A percentile compares a stretch with the other conserved stretches of the same genome.
These are phyloP conservation scores for Penicillium antarcticum DNA, from an alignment of 495 filamentous ascomycete species.

Conservation along the genomic window DNA sequence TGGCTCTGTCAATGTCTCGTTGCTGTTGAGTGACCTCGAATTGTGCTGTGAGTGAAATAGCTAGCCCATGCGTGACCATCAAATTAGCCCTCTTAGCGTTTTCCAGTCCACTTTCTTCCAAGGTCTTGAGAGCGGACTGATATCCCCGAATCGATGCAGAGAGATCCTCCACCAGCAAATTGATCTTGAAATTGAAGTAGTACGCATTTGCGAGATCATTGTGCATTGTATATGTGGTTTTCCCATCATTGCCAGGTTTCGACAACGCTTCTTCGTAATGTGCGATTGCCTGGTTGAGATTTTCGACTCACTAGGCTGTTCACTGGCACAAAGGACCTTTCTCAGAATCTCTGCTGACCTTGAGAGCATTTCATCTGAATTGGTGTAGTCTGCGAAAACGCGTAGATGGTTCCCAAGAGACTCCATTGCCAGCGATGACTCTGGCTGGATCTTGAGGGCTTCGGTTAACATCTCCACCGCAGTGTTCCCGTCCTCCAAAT, in stretches of 20 bases:
- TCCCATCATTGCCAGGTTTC: too few species aligned
- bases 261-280: not conserved
- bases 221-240: not conserved
- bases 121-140: not conserved
- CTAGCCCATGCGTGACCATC: slow-evolving; percentile 2
- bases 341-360: not conserved
- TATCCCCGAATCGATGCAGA: not conserved
- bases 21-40: slow-evolving; percentile 4
- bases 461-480: not conserved
- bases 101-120: not conserved
- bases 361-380: slow-evolving; percentile 2
- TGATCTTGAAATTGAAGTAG: slow-evolving; percentile 3
- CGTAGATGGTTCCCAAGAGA: slow-evolving; percentile 4
- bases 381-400: not conserved
- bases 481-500: not conserved
- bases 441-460: not conserved
- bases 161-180: not conserved
- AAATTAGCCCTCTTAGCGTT: not conserved
- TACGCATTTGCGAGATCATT: slow-evolving; percentile 2
- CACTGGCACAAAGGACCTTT: not conserved
- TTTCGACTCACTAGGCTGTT: not conserved
- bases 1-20: slow-evolving; percentile 4
- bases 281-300: not conserved
- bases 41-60: slow-evolving; percentile 1
- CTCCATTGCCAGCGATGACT: not conserved